Evolutionary conservation across 2,329 filamentous ascomycete genomes (phyloP), one percentile per base, ranked within the genome.

Genomic region (Fusarium siculi): DNA sequence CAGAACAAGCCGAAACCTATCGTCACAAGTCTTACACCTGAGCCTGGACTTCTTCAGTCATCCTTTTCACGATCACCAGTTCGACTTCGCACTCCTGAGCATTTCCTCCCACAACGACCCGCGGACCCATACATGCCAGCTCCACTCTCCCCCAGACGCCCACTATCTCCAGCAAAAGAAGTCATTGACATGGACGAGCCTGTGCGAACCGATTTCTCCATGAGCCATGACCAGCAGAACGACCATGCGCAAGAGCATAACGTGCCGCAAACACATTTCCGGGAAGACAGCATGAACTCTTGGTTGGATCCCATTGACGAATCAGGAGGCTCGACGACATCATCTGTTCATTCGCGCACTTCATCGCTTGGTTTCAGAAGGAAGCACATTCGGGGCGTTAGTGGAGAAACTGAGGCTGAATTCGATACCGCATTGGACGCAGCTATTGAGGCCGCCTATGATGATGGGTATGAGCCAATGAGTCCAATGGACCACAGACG

Each of bases 251-350:
- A 59, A n/a, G 68, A 69, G 37, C 49, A 56, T 10, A 34, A 49
- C 39, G 63, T 69, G 39, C 36, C 61, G n/a, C 60, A 74, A 80
- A 66, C 84, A 15, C 89, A 90, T 74, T 81, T 81, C 28, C 83
- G 90, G 68, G 91, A 89, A 30, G 87, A 89, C 16, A 96, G 93
- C 78, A 91, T 92, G 69, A 94, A 93, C 58, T 97, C 95, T 2
- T 97, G 95, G 95, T 83, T 97, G n/a, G 94, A 97, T 79, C 96
- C 94, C 2, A 96, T 97, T 63, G 93, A 97, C 79, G 95, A 97
- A 76, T 97, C 95, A 28, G 93, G 92, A 40, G 92, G 90, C 23
- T 97, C 95, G 2, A 91, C 91, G 7, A 87, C 89, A 6, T 94
- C 93, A 4, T 97, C 95, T 1, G 87, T 94, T 4, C 93, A 95